Percentiles rank a stretch among this genome's conserved stretches.
Evolutionary conservation across 345 rosid genomes (phyloP).

Genomic region (Eucalyptus virginea): DNA sequence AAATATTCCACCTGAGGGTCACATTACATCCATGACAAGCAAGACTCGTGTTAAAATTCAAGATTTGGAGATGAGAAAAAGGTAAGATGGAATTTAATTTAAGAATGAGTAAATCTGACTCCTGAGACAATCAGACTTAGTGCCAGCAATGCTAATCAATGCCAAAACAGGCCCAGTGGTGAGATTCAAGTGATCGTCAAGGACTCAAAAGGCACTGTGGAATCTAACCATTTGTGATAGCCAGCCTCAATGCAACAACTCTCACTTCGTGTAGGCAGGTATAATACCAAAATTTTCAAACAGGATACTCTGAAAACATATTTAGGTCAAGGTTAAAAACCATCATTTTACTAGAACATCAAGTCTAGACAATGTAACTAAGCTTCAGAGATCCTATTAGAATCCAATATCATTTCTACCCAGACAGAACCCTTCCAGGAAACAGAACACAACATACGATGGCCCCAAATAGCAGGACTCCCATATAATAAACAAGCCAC

Average conservation of each 20-base stretch:
- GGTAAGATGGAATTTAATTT: neutral
- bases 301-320: neutral
- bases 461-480: neutral
- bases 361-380: neutral
- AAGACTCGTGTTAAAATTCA: neutral
- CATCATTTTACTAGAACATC: neutral
- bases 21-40: neutral
- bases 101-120: neutral
- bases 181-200: neutral
- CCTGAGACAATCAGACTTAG: neutral
- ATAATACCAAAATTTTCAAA: neutral
- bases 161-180: neutral
- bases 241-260: neutral
- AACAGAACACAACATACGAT: neutral
- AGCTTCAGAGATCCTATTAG: neutral
- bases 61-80: neutral
- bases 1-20: neutral
- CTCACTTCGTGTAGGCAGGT: neutral
- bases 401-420: neutral
- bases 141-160: neutral
- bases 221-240: neutral
- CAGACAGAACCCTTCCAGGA: neutral
- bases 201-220: neutral
- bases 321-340: neutral
- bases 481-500: neutral